These are phyloP conservation scores for Astrothelium subdiscretum DNA, from an alignment of 495 filamentous ascomycete genomes.

Conservation along the genomic window DNA sequence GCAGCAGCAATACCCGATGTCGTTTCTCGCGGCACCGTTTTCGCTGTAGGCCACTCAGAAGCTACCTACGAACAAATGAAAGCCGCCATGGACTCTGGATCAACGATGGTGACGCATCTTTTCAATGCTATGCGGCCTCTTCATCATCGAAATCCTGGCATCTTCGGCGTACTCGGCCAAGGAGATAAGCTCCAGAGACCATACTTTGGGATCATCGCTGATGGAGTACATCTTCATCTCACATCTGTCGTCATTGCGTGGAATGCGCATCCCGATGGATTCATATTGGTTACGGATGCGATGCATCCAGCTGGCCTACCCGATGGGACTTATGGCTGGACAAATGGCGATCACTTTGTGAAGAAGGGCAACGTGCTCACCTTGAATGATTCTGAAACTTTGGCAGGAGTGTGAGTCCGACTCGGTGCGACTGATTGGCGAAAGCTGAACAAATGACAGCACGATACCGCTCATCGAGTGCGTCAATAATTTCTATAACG, in stretches of 20 bases:
- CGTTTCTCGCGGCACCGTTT: conserved; percentile 48
- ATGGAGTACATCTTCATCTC: conserved; percentile 57
- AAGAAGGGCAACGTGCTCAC: conserved; percentile 58
- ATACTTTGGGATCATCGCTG: conserved; percentile 54
- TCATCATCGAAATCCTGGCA: conserved; percentile 73
- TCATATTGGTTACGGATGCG: conserved; percentile 57
- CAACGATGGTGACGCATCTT: conserved; percentile 76
- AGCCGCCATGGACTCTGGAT: conserved; percentile 52
- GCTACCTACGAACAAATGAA: conserved; percentile 65
- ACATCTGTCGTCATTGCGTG: conserved; percentile 51
- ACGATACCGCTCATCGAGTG: conserved; percentile 67
- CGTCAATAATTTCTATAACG: conserved; percentile 66
- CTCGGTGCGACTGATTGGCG: neutral
- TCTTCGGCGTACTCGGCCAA: conserved; percentile 61
- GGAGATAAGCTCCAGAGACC: conserved; percentile 38
- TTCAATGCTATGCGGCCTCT: conserved; percentile 86
- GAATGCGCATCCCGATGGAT: conserved; percentile 48
- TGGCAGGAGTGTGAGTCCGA: conserved; percentile 49
- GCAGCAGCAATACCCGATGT: conserved; percentile 49
- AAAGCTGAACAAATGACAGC: conserved; percentile 24
- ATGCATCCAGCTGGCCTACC: conserved; percentile 57
- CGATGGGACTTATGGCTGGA: conserved; percentile 70
- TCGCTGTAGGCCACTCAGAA: conserved; percentile 72
- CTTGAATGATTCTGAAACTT: conserved; percentile 57
- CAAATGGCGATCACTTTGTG: conserved; percentile 57